Evolutionary conservation across 2,329 filamentous ascomycete species (phyloP).

Genomic region (Aspergillus piperis): DNA sequence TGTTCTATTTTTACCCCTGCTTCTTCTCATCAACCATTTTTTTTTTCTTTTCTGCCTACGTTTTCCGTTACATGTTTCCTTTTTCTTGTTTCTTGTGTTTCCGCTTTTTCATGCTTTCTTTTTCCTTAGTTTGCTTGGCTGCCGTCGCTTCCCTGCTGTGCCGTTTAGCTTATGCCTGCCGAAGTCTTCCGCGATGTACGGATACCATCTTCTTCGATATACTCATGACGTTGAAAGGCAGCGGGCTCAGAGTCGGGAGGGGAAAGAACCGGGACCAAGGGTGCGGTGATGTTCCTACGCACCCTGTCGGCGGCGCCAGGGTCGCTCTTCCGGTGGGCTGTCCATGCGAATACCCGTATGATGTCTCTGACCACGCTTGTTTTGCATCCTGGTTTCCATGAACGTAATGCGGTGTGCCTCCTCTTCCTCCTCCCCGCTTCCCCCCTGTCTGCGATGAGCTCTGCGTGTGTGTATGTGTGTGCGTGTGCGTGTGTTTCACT

Average conservation of each 20-base stretch:
- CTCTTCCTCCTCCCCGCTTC: no score
- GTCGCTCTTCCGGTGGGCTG: not conserved
- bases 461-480: not conserved
- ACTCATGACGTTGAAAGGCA: conserved; percentile 3
- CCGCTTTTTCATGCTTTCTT: conserved; percentile 4
- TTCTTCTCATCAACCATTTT: not conserved
- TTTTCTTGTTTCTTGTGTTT: not conserved
- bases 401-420: not conserved
- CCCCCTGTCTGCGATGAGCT: not conserved
- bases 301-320: not conserved
- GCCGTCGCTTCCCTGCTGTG: not conserved
- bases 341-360: not conserved
- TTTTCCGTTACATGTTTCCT: conserved; percentile 10
- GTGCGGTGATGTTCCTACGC: not conserved
- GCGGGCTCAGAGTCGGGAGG: not conserved
- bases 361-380: not conserved
- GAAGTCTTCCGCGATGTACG: not conserved
- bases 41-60: conserved; percentile 5
- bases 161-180: not conserved
- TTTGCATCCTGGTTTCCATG: not conserved
- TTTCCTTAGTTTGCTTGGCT: not conserved
- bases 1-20: conserved; percentile 9
- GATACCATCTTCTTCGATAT: not conserved
- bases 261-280: not conserved
- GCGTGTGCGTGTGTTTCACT: conserved; percentile 1